Percentiles rank a stretch among this genome's conserved stretches.
Conservation (phyloP, 2,329 filamentous ascomycete genomes). For the Cercospora janseana region DNA sequence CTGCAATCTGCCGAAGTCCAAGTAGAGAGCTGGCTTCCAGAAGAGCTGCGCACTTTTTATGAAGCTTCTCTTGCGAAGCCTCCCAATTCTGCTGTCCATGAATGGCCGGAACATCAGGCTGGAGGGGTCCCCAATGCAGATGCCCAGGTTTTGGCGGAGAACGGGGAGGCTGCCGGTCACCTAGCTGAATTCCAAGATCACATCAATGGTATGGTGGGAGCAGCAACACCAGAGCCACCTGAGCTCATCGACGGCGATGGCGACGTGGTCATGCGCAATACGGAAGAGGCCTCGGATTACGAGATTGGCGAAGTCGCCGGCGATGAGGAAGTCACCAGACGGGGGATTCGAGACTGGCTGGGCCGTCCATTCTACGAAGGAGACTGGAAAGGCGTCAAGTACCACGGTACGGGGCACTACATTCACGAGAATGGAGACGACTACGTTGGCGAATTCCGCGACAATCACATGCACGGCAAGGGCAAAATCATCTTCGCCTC, state of each 20-base stretch:
- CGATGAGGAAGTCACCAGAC: constrained; percentile 8
- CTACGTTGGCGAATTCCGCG: constrained; percentile 56
- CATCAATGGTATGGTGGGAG: constrained; percentile 12
- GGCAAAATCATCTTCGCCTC: constrained; percentile 57
- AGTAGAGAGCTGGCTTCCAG: constrained; percentile 19
- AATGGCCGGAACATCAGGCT: constrained; percentile 1
- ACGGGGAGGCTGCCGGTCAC: neutral
- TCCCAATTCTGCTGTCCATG: constrained; percentile 19
- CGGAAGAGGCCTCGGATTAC: constrained; percentile 31
- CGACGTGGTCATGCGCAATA: constrained; percentile 37
- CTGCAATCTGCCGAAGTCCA: constrained; percentile 20
- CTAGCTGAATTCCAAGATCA: neutral
- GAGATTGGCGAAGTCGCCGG: constrained; percentile 42
- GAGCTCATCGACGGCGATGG: constrained; percentile 44
- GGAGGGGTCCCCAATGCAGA: neutral
- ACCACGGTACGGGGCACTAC: constrained; percentile 56
- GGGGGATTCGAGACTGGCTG: constrained; percentile 52
- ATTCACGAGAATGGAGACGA: constrained; percentile 55
- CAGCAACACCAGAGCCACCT: constrained; percentile 25
- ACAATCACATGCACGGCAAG: constrained; percentile 54
- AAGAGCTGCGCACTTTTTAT: constrained; percentile 6
- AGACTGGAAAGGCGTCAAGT: constrained; percentile 40
- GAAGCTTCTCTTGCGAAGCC: constrained; percentile 1
- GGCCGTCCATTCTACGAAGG: constrained; percentile 58
- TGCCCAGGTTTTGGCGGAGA: neutral